Conservation (phyloP, 2,329 filamentous ascomycete species). For the Diplodia scrobiculata region DNA sequence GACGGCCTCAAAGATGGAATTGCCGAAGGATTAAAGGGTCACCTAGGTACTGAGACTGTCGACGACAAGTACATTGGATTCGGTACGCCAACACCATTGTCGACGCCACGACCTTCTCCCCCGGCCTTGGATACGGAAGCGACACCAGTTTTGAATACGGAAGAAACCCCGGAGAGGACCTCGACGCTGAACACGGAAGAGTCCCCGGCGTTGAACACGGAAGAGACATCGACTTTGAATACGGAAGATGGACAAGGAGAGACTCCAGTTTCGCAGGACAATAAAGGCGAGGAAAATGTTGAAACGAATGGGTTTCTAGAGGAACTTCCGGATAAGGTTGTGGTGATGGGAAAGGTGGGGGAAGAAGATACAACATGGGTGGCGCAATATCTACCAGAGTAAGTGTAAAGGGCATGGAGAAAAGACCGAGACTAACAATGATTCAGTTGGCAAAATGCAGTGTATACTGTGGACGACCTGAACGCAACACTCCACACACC, state of each 20-base stretch:
- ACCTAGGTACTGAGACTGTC: slow-evolving; percentile 1
- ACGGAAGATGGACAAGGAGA: not conserved
- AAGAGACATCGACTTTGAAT: not conserved
- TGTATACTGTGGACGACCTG: slow-evolving; percentile 31
- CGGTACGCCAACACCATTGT: slow-evolving; percentile 4
- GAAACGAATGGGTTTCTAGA: not conserved
- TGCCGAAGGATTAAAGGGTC: not conserved
- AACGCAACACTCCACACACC: slow-evolving; percentile 30
- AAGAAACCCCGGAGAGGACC: not conserved
- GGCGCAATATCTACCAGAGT: slow-evolving; percentile 26
- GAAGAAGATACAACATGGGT: slow-evolving; percentile 34
- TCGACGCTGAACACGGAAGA: not conserved
- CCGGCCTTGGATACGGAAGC: too few relatives aligned
- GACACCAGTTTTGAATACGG: not conserved
- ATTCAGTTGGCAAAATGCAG: slow-evolving; percentile 27
- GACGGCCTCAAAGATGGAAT: slow-evolving; percentile 12
- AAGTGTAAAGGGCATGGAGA: not conserved
- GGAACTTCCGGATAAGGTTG: slow-evolving; percentile 18
- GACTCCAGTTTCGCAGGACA: not conserved
- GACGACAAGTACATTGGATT: slow-evolving; percentile 24
- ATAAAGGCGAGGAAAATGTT: not conserved
- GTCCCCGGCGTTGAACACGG: too few relatives aligned
- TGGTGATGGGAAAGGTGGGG: slow-evolving; percentile 24
- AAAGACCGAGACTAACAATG: not conserved
- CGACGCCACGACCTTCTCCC: not conserved